Evolutionary conservation across 2,329 filamentous ascomycete genomes (phyloP).

Genomic region (Fusarium sp.): DNA sequence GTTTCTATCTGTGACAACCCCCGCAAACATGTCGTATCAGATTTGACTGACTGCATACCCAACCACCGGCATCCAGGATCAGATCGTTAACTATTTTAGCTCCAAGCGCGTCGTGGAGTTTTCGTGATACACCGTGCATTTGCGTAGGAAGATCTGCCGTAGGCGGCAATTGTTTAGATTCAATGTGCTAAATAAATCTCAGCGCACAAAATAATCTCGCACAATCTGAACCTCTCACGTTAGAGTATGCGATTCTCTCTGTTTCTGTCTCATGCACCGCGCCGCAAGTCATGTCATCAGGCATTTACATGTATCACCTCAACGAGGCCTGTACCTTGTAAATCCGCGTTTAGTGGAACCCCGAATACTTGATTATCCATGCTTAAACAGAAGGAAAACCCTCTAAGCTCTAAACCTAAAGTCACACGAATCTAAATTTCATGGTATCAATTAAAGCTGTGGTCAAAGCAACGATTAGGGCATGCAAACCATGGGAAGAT

Average conservation of each 20-base stretch:
- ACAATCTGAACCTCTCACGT: not conserved
- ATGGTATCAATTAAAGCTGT: not conserved
- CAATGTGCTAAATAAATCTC: not conserved
- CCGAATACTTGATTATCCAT: slow-evolving; percentile 6
- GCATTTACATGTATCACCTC: not conserved
- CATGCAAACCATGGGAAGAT: not conserved
- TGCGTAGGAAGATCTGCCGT: not conserved
- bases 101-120: not conserved
- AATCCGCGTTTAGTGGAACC: not conserved
- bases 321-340: not conserved
- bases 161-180: not conserved
- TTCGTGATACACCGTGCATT: not conserved
- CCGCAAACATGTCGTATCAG: slow-evolving; percentile 25
- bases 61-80: slow-evolving; percentile 18
- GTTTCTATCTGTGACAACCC: slow-evolving; percentile 6
- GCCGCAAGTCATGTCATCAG: not conserved
- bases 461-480: not conserved
- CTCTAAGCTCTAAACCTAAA: not conserved
- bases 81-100: slow-evolving; percentile 5
- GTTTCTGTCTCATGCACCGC: not conserved
- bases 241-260: not conserved
- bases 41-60: slow-evolving; percentile 22
- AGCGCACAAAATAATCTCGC: not conserved
- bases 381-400: not conserved
- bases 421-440: not conserved